A percentile compares a stretch with the other conserved stretches of the same genome.
These are phyloP conservation scores for Tolypocladium album DNA, from an alignment of 2,329 filamentous ascomycete species.

Conservation along the genomic window DNA sequence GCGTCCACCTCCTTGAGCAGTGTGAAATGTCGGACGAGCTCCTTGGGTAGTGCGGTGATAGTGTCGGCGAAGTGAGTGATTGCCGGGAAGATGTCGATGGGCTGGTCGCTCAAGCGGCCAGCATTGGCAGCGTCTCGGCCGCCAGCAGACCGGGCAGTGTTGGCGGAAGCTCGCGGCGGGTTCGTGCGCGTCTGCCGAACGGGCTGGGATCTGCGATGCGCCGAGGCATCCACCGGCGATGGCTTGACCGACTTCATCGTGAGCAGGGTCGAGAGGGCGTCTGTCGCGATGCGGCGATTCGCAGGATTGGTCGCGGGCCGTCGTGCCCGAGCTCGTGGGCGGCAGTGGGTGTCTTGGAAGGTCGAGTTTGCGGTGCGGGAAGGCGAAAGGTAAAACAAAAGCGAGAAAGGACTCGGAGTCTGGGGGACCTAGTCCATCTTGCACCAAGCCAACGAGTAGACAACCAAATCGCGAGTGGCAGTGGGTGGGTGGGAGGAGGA, in stretches of 20 bases:
- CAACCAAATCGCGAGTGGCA: background rate
- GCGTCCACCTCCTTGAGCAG: slow-evolving; percentile 96
- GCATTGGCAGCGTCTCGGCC: slow-evolving; percentile 35
- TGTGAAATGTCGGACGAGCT: slow-evolving; percentile 92
- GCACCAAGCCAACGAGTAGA: background rate
- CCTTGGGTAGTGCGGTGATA: slow-evolving; percentile 83
- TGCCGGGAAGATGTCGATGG: slow-evolving; percentile 56
- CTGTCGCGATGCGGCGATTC: slow-evolving; percentile 3
- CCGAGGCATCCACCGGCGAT: slow-evolving; percentile 28
- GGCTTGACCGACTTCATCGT: slow-evolving; percentile 47
- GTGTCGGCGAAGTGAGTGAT: slow-evolving; percentile 78
- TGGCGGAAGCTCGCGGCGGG: slow-evolving; percentile 44
- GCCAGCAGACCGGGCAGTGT: slow-evolving; percentile 29
- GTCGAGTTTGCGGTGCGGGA: background rate
- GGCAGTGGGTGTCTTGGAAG: background rate
- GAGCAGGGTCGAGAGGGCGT: slow-evolving; percentile 16
- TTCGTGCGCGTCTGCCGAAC: slow-evolving; percentile 56
- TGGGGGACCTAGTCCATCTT: background rate
- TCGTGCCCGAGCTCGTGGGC: background rate
- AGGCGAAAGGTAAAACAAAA: background rate
- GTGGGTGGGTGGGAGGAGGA: background rate
- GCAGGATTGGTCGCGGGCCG: background rate
- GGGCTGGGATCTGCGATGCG: slow-evolving; percentile 51
- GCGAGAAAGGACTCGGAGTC: background rate
- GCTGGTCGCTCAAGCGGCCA: slow-evolving; percentile 38